Evolutionary conservation across 2,329 filamentous ascomycete genomes (phyloP).

Genomic region (Microdochium trichocladiopsis): DNA sequence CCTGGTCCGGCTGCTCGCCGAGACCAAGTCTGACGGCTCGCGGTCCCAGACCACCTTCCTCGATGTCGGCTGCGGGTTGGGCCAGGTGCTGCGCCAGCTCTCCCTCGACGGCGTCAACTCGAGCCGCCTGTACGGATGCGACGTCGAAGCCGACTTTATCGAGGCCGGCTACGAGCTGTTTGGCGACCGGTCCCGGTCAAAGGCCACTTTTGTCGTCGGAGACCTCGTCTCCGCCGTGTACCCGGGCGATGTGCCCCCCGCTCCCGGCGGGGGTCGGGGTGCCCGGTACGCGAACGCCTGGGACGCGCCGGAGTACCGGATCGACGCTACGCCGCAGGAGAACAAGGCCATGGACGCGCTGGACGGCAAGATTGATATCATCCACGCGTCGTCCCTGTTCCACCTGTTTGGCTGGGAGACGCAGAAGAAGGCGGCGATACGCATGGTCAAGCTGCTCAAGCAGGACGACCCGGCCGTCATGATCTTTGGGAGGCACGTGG

Average conservation of each 20-base stretch:
- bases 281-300: background rate
- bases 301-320: background rate
- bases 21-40: conserved; percentile 7
- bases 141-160: conserved; percentile 42
- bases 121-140: conserved; percentile 40
- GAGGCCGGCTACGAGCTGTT: conserved; percentile 59
- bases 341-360: conserved; percentile 24
- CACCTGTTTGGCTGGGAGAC: conserved; percentile 41
- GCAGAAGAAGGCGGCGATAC: conserved; percentile 35
- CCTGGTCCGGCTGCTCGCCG: conserved; percentile 30
- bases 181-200: conserved; percentile 42
- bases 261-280: background rate
- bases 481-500: conserved; percentile 45
- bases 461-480: conserved; percentile 33
- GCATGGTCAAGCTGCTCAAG: conserved; percentile 37
- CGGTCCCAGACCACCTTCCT: conserved; percentile 31
- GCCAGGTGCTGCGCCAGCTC: conserved; percentile 42
- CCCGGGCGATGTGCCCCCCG: conserved; percentile 9
- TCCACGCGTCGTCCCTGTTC: conserved; percentile 43
- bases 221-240: conserved; percentile 31
- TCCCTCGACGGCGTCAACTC: conserved; percentile 40
- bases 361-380: conserved; percentile 33
- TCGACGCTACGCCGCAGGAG: conserved; percentile 16
- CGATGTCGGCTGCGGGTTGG: conserved; percentile 44
- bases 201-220: conserved; percentile 40